Conservation (phyloP, 768 basidiomycete species). For the Boletus pseudo-olivaceus region DNA sequence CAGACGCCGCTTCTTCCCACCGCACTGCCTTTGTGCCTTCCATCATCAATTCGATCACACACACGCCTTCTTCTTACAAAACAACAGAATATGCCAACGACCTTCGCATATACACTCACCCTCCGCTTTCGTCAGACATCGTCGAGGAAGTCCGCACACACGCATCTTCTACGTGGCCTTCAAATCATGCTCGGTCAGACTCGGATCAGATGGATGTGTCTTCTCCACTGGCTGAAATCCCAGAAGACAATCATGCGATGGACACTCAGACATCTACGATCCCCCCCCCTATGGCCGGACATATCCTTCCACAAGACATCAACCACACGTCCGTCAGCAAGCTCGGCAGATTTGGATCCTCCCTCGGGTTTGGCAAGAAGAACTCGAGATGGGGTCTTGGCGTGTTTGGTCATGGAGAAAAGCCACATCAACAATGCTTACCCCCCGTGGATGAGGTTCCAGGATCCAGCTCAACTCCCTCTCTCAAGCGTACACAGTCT, state of each 20-base stretch:
- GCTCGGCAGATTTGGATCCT: conserved; percentile 52
- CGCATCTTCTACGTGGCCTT: conserved; percentile 24
- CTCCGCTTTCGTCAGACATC: conserved; percentile 29
- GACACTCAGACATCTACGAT: conserved; percentile 50
- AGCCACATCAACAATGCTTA: conserved; percentile 54
- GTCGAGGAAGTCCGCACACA: conserved; percentile 29
- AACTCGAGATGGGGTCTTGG: conserved; percentile 58
- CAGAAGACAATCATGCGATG: conserved; percentile 41
- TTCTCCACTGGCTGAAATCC: conserved; percentile 43
- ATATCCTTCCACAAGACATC: conserved; percentile 36
- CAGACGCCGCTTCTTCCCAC: conserved; percentile 49
- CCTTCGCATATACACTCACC: conserved; percentile 32
- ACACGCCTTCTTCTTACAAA: conserved; percentile 31
- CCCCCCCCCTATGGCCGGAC: conserved; percentile 37
- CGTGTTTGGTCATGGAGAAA: conserved; percentile 74
- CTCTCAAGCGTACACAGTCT: conserved; percentile 77
- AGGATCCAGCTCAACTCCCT: conserved; percentile 51
- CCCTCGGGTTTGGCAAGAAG: conserved; percentile 68
- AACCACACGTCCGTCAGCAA: conserved; percentile 46
- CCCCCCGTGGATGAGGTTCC: conserved; percentile 74
- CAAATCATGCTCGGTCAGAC: conserved; percentile 29
- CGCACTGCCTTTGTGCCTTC: conserved; percentile 51
- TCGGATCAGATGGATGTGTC: conserved; percentile 57
- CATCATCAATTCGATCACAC: conserved; percentile 28
- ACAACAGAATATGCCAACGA: conserved; percentile 36